Evolutionary conservation across 2,329 filamentous ascomycete genomes (phyloP).

Genomic region (Talaromyces verruculosus): DNA sequence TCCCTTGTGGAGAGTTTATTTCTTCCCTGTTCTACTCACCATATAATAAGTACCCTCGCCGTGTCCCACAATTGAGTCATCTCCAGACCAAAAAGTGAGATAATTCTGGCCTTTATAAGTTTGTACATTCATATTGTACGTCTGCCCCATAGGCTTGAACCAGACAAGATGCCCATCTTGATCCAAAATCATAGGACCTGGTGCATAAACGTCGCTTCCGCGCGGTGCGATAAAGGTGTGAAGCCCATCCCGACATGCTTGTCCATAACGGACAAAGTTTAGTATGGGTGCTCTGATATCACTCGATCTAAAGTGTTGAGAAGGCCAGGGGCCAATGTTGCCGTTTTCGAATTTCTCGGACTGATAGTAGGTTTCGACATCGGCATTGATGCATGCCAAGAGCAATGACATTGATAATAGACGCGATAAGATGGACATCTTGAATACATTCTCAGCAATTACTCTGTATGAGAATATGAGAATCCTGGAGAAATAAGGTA

Average conservation of each 20-base stretch:
- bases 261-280: conserved; percentile 9
- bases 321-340: neutral
- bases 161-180: conserved; percentile 17
- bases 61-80: conserved; percentile 13
- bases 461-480: neutral
- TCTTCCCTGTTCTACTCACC: neutral
- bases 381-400: neutral
- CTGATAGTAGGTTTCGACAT: conserved; percentile 14
- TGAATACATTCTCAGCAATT: neutral
- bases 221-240: conserved; percentile 12
- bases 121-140: conserved; percentile 17
- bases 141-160: neutral
- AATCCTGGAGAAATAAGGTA: neutral
- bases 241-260: conserved; percentile 6
- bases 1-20: neutral
- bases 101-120: conserved; percentile 14
- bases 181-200: conserved; percentile 18
- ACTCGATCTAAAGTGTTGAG: conserved; percentile 4
- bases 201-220: neutral
- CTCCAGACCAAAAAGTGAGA: conserved; percentile 11
- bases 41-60: conserved; percentile 16
- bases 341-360: conserved; percentile 10
- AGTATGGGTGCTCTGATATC: neutral
- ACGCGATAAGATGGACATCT: neutral
- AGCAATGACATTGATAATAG: neutral